phyloP scores from a whole-genome alignment of 352 stramenopile genomes.

The Phytophthora constricta region DNA sequence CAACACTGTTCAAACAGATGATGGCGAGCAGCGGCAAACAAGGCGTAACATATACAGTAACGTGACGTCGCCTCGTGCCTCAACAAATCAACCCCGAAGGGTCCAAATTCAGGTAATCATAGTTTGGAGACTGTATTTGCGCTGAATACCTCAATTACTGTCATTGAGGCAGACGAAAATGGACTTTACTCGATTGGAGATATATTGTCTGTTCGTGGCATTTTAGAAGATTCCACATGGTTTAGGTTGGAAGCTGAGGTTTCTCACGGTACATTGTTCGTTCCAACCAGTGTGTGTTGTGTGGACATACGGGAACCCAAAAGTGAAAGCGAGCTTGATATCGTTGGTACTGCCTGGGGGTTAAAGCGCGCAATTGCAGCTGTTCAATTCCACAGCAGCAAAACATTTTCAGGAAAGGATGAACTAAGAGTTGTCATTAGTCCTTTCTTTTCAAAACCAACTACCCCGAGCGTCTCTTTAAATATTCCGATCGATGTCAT shows the following conservation, averaged over 20 bases:
- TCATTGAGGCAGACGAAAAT: conserved; percentile 9
- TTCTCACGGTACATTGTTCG: conserved; percentile 21
- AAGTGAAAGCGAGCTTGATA: conserved; percentile 17
- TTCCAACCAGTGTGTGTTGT: conserved; percentile 32
- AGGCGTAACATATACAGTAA: conserved; percentile 3
- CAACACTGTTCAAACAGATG: conserved; percentile 2
- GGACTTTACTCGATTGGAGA: conserved; percentile 14
- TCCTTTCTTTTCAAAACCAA: conserved; percentile 1
- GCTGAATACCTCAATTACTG: neutral
- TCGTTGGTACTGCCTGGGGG: conserved; percentile 23
- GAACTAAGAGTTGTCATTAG: conserved; percentile 14
- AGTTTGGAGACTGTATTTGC: conserved; percentile 9
- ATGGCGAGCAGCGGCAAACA: conserved; percentile 8
- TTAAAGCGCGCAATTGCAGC: conserved; percentile 22
- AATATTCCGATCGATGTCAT: conserved; percentile 18
- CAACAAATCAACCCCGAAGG: no score
- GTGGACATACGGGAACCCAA: conserved; percentile 24
- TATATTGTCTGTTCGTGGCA: conserved; percentile 19
- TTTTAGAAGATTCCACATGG: conserved; percentile 15
- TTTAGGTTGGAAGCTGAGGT: conserved; percentile 28
- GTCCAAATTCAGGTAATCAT: no score
- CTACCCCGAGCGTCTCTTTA: neutral
- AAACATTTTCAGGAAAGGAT: conserved; percentile 23
- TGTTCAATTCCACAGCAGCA: conserved; percentile 16
- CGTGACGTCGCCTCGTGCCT: conserved; percentile 15